These are phyloP conservation scores for Quercus cerris DNA, from an alignment of 306 rosid genomes.

Conservation along the genomic window DNA sequence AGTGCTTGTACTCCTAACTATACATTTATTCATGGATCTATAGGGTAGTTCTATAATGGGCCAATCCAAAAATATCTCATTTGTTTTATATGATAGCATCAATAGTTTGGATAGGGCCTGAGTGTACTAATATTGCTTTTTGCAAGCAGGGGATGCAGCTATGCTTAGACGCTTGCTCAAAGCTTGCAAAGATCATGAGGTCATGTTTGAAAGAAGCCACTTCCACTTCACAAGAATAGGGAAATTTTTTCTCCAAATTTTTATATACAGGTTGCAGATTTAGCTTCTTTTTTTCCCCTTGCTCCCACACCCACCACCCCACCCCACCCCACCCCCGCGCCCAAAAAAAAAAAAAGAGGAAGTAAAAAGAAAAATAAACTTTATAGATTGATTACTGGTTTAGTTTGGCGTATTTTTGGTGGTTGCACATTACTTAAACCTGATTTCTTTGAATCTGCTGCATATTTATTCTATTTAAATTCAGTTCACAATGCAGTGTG, in stretches of 20 bases:
- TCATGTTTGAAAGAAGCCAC: slow-evolving; percentile 70
- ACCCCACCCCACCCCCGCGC: neutral
- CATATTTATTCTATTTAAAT: neutral
- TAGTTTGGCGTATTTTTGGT: neutral
- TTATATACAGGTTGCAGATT: slow-evolving; percentile 8
- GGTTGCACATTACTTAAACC: neutral
- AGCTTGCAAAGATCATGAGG: slow-evolving; percentile 82
- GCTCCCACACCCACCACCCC: too few species aligned
- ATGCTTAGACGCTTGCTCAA: slow-evolving; percentile 83
- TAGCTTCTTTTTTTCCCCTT: too few species aligned
- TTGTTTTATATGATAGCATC: neutral
- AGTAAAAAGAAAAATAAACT: neutral
- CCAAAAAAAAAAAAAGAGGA: neutral
- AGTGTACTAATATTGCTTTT: neutral
- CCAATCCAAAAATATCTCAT: neutral
- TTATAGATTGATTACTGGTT: slow-evolving; percentile 24
- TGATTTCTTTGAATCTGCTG: neutral
- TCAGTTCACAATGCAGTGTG: neutral
- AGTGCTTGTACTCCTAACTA: neutral
- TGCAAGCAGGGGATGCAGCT: slow-evolving; percentile 82
- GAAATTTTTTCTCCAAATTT: neutral
- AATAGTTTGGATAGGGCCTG: neutral
- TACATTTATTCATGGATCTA: neutral
- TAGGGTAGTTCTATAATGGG: neutral
- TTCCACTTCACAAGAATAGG: slow-evolving; percentile 49